A percentile compares a stretch with the other conserved stretches of the same genome.
phyloP scores from a whole-genome alignment of 805 yeast genomes.

The Lipomyces anomalus region DNA sequence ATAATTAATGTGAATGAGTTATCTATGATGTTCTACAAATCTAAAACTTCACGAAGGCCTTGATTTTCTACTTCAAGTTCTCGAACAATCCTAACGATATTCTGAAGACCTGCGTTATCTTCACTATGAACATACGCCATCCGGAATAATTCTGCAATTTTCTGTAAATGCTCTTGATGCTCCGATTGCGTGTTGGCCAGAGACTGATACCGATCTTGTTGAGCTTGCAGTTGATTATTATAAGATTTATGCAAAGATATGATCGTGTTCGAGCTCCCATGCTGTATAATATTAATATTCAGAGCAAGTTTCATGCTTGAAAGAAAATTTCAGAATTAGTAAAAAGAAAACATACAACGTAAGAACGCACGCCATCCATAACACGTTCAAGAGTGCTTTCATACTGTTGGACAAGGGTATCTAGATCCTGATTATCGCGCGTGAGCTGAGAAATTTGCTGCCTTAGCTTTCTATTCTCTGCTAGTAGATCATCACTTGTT shows the following conservation, averaged over 20 bases:
- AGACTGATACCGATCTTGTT: slow-evolving; percentile 8
- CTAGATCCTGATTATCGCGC: slow-evolving; percentile 19
- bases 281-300: neutral
- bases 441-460: slow-evolving; percentile 6
- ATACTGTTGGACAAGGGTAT: slow-evolving; percentile 16
- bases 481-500: neutral
- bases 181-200: slow-evolving; percentile 6
- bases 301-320: too few species aligned
- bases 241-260: slow-evolving; percentile 10
- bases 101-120: neutral
- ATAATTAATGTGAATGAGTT: too few species aligned
- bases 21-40: neutral
- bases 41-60: slow-evolving; percentile 7
- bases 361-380: slow-evolving; percentile 15
- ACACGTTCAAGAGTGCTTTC: slow-evolving; percentile 17
- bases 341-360: slow-evolving; percentile 10
- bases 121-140: slow-evolving; percentile 4
- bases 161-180: slow-evolving; percentile 10
- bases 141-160: slow-evolving; percentile 9
- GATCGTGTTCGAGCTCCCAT: neutral
- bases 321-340: too few species aligned
- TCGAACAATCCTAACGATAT: neutral
- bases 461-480: slow-evolving; percentile 12
- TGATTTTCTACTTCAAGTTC: slow-evolving; percentile 12
- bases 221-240: slow-evolving; percentile 6